Evolutionary conservation across 2,329 filamentous ascomycete species (phyloP), one percentile per base, ranked within the genome.

Genomic region (Hypomyces perniciosus): DNA sequence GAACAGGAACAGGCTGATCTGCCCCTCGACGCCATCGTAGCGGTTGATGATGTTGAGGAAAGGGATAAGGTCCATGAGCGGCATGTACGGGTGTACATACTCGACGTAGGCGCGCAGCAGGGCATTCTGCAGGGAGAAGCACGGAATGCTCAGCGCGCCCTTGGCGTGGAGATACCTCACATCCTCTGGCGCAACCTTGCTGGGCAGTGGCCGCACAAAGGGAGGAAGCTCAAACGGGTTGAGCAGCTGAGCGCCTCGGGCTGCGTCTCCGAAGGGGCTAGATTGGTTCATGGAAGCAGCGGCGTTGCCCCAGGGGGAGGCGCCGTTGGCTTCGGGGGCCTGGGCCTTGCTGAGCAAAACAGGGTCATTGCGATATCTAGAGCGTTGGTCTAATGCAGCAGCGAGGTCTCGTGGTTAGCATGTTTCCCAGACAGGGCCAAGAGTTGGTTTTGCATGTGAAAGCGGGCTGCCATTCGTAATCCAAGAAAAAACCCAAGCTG

Each of bases 81-180:
- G 92, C 89, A 96, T 96, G 66, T 89, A 96, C 1, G 91, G 90
- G 66, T 96, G 87, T 6, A 96, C 90, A 65, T 86, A 96, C 71
- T 96, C 88, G 54, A 92, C 78, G 61, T 93, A 96, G 37, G 84
- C 84, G 59, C 85, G 84, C 12, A 97, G 73, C 40, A 96, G 77
- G 53, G 90, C 90, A 65, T 88, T 89, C 61, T 92, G 87, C 34
- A 96, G 74, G 4, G 73, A 70, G 4, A 77, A 68, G 38, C 80
- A 76, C 2, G 92, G 92, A 38, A 96, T 79, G 2, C 83, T 83
- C 57, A 96, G 73, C 1, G 90, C 90, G 4, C 90, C 90, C 73
- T 96, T 96, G 64, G 84, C 80, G 55, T 85, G 80, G 51, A 96
- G 77, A 67, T 93, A 96, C 51, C 84, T 79, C 54, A 95, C 80